Conservation (phyloP, 148 eudicot species). For the Camellia sinensis region DNA sequence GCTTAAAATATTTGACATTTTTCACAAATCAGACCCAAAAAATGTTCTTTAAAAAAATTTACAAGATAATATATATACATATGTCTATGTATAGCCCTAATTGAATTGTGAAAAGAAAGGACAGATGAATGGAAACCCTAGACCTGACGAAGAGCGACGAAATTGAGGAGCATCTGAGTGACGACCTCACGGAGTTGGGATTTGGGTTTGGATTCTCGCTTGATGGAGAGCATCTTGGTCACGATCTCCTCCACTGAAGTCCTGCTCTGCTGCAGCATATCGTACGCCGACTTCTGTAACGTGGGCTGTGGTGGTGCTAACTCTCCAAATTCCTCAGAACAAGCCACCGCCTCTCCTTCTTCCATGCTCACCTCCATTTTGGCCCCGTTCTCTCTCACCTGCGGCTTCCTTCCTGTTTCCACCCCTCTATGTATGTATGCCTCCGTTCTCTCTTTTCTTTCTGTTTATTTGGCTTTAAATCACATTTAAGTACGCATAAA, state of each 20-base stretch:
- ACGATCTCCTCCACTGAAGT: slow-evolving; percentile 66
- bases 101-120: background rate
- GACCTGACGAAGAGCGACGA: slow-evolving; percentile 91
- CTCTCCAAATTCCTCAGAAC: background rate
- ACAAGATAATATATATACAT: background rate
- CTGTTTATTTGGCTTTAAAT: too few relatives aligned
- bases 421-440: too few relatives aligned
- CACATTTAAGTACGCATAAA: too few relatives aligned
- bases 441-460: too few relatives aligned
- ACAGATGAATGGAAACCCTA: slow-evolving; percentile 11
- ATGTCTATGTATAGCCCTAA: background rate
- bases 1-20: background rate
- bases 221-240: slow-evolving; percentile 67
- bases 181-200: slow-evolving; percentile 61
- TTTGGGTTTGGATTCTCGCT: slow-evolving; percentile 51
- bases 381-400: too few relatives aligned
- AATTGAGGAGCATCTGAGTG: slow-evolving; percentile 75
- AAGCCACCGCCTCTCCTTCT: slow-evolving; percentile 31
- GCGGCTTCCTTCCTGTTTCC: background rate
- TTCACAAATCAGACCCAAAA: background rate
- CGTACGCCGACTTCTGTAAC: slow-evolving; percentile 47
- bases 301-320: slow-evolving; percentile 10
- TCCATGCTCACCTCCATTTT: slow-evolving; percentile 46
- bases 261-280: slow-evolving; percentile 52
- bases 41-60: background rate